Evolutionary conservation across 352 stramenopile species (phyloP).

Genomic region (Labyrinthula sp.): DNA sequence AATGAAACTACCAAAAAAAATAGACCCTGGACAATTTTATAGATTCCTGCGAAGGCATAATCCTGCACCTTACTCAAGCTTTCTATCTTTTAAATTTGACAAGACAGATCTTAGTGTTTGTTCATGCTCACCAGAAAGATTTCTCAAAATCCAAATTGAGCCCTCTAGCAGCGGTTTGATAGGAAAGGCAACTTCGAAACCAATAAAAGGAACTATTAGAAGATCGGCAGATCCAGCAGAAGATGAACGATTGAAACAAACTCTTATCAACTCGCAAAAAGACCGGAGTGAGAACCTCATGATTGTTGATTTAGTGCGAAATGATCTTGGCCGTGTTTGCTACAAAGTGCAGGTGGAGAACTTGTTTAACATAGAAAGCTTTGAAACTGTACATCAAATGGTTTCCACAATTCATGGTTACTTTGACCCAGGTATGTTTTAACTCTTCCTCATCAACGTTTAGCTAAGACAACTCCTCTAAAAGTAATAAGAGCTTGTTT

Average conservation of each 20-base stretch:
- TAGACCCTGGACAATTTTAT: slow-evolving; percentile 51
- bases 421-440: slow-evolving; percentile 18
- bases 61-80: slow-evolving; percentile 65
- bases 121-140: slow-evolving; percentile 82
- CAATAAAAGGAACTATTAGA: slow-evolving; percentile 59
- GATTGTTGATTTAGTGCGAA: slow-evolving; percentile 63
- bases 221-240: slow-evolving; percentile 56
- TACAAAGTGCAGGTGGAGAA: slow-evolving; percentile 39
- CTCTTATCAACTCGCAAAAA: slow-evolving; percentile 57
- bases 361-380: slow-evolving; percentile 39
- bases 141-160: slow-evolving; percentile 49
- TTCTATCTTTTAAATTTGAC: not conserved
- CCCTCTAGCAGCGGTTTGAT: too few species aligned
- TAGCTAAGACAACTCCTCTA: slow-evolving; percentile 42
- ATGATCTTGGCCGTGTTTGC: slow-evolving; percentile 56
- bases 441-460: slow-evolving; percentile 5
- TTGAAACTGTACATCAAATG: slow-evolving; percentile 88
- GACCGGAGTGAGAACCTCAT: slow-evolving; percentile 70
- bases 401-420: slow-evolving; percentile 73
- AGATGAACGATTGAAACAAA: slow-evolving; percentile 49
- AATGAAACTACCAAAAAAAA: slow-evolving; percentile 30
- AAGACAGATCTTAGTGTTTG: slow-evolving; percentile 56
- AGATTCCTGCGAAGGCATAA: slow-evolving; percentile 62
- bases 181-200: slow-evolving; percentile 64
- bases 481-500: slow-evolving; percentile 80